A percentile compares a stretch with the other conserved stretches of the same genome.
Conservation (phyloP, 179 eudicot species). For the Amaranthus tricolor region DNA sequence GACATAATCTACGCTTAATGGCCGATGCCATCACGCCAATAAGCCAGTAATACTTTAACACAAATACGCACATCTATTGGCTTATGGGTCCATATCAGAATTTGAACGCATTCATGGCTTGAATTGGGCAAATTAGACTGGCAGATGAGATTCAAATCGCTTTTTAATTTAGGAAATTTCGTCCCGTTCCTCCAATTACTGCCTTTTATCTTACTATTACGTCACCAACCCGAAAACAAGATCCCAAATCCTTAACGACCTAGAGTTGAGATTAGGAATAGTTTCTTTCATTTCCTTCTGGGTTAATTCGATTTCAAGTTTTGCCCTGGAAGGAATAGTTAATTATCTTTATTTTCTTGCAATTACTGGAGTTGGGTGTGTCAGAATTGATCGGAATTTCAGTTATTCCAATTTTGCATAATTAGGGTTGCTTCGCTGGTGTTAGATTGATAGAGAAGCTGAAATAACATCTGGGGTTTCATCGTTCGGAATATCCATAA, state of each 20-base stretch:
- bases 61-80: too few relatives aligned
- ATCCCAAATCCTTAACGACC: constrained; percentile 8
- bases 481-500: neutral
- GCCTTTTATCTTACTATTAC: constrained; percentile 19
- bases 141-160: constrained; percentile 6
- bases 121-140: constrained; percentile 7
- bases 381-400: neutral
- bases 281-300: constrained; percentile 19
- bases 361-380: constrained; percentile 20
- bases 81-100: constrained; percentile 14
- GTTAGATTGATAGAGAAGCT: constrained; percentile 9
- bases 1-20: too few relatives aligned
- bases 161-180: too few relatives aligned
- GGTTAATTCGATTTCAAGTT: constrained; percentile 20
- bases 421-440: neutral
- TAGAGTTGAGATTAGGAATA: too few relatives aligned
- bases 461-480: constrained; percentile 17
- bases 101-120: constrained; percentile 3
- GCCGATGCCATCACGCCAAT: too few relatives aligned
- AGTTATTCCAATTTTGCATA: neutral
- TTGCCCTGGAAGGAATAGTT: neutral
- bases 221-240: neutral
- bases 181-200: constrained; percentile 3
- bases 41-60: too few relatives aligned
- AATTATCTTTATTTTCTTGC: neutral